Evolutionary conservation across 768 basidiomycete genomes (phyloP).

Genomic region (Termitomyces titanicus): DNA sequence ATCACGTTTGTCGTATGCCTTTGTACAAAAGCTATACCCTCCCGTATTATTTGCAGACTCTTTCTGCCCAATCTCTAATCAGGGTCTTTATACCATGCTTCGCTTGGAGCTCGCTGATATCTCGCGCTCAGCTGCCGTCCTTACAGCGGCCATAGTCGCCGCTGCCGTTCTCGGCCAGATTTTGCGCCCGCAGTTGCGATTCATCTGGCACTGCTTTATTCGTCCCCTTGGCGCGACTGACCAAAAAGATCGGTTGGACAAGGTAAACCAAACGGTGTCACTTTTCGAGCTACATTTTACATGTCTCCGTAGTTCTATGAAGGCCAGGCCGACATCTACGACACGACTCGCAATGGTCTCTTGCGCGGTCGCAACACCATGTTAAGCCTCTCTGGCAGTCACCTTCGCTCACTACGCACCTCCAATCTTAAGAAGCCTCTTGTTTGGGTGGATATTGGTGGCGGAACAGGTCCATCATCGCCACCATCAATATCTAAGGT

Average conservation of each 20-base stretch:
- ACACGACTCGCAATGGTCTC: conserved; percentile 56
- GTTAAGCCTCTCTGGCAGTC: conserved; percentile 62
- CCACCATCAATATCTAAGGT: not conserved
- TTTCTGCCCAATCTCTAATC: not conserved
- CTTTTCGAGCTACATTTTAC: not conserved
- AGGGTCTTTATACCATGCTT: conserved; percentile 1
- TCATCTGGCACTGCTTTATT: conserved; percentile 49
- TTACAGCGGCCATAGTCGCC: conserved; percentile 6
- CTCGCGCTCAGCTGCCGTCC: conserved; percentile 5
- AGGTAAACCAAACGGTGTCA: conserved; percentile 25
- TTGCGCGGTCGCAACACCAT: conserved; percentile 71
- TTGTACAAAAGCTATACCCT: conserved; percentile 10
- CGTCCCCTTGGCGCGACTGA: conserved; percentile 35
- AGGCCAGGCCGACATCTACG: conserved; percentile 72
- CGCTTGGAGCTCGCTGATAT: not conserved
- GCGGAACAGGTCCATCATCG: conserved; percentile 49
- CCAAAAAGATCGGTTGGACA: conserved; percentile 41
- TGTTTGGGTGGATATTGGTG: conserved; percentile 79
- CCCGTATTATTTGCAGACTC: not conserved
- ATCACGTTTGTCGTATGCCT: conserved; percentile 13
- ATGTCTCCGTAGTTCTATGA: conserved; percentile 47
- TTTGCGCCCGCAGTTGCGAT: conserved; percentile 39
- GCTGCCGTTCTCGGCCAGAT: conserved; percentile 12
- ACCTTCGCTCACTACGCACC: conserved; percentile 46
- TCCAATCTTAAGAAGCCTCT: conserved; percentile 41